These are phyloP conservation scores for Amanita rimosa DNA, from an alignment of 768 basidiomycete genomes.

Conservation along the genomic window DNA sequence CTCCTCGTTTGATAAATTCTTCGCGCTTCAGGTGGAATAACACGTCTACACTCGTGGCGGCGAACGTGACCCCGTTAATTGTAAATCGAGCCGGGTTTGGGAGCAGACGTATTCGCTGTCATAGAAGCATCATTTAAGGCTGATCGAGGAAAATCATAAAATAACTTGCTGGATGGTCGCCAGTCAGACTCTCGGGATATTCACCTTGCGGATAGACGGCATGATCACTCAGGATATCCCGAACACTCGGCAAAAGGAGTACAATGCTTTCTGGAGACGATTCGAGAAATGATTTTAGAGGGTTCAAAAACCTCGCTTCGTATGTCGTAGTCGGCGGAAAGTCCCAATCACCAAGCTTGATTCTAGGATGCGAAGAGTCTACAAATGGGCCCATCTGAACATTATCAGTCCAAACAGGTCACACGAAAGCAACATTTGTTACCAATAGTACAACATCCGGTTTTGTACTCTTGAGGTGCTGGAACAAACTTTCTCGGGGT, in stretches of 20 bases:
- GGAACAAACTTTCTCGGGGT: conserved; percentile 54
- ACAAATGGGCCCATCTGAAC: conserved; percentile 85
- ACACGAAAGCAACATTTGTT: conserved; percentile 9
- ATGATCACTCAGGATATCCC: conserved; percentile 73
- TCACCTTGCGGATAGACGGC: conserved; percentile 79
- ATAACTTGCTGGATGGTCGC: conserved; percentile 39
- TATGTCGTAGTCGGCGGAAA: conserved; percentile 59
- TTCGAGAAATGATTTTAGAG: conserved; percentile 45
- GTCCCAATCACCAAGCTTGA: conserved; percentile 68
- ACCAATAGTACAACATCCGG: conserved; percentile 79
- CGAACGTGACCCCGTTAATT: conserved; percentile 78
- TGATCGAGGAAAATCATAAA: background rate
- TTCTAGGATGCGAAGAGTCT: conserved; percentile 60
- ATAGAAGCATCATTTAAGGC: background rate
- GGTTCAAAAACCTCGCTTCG: conserved; percentile 44
- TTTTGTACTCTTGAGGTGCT: conserved; percentile 47
- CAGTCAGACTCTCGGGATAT: conserved; percentile 29
- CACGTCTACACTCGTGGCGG: conserved; percentile 73
- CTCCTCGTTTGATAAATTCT: conserved; percentile 59
- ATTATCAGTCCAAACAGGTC: background rate
- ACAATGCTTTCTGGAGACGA: conserved; percentile 56
- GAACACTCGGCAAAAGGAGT: conserved; percentile 73
- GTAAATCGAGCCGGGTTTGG: conserved; percentile 83
- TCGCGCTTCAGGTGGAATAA: conserved; percentile 85
- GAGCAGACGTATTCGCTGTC: conserved; percentile 63